Evolutionary conservation across 495 filamentous ascomycete genomes (phyloP).

Genomic region (Podospora tetraspora): DNA sequence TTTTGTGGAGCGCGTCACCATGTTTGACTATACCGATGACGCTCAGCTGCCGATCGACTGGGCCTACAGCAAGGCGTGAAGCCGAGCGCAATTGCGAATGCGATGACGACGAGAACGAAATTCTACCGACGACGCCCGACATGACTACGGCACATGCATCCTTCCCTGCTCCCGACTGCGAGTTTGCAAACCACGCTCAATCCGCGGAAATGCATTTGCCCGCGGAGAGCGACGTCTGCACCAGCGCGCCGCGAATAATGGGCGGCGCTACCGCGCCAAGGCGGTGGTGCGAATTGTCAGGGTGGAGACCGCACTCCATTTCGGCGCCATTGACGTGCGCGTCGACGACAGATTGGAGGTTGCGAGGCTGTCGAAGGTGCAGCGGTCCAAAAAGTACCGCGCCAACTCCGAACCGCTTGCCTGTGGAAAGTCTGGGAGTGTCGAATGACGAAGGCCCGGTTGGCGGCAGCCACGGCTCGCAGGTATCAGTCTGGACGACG

Average conservation of each 20-base stretch:
- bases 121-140: background rate
- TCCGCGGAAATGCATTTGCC: no score
- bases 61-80: background rate
- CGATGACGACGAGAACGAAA: background rate
- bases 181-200: background rate
- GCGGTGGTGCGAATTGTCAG: background rate
- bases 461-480: background rate
- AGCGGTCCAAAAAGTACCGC: background rate
- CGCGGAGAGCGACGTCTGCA: background rate
- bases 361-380: background rate
- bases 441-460: background rate
- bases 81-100: background rate
- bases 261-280: background rate
- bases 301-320: background rate
- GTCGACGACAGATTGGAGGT: background rate
- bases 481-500: background rate
- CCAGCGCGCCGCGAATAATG: background rate
- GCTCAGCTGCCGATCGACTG: background rate
- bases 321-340: background rate
- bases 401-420: background rate
- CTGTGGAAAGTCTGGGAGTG: background rate
- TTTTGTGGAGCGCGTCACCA: background rate
- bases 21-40: background rate
- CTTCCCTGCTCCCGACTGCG: background rate
- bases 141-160: background rate